These are phyloP conservation scores for Chaetomiaceae sp. DNA, from an alignment of 2,329 filamentous ascomycete genomes.

Conservation along the genomic window DNA sequence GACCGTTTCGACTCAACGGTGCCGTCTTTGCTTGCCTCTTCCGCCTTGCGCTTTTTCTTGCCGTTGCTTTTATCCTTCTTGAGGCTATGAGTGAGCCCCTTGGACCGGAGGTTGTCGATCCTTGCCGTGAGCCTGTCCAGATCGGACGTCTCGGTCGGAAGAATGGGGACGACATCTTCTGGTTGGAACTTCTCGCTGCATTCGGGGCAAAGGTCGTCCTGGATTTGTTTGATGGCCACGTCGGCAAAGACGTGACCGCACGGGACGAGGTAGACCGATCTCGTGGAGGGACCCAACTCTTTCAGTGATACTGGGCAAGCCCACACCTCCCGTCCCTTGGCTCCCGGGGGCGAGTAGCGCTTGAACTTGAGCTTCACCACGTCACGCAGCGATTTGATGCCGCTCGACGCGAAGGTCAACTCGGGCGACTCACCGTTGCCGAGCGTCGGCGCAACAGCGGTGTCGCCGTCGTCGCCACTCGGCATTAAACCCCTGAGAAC, in stretches of 20 bases:
- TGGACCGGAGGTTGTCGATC: slow-evolving; percentile 60
- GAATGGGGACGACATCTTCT: slow-evolving; percentile 75
- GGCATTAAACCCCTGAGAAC: slow-evolving; percentile 60
- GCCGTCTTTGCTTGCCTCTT: slow-evolving; percentile 36
- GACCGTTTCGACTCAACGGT: slow-evolving; percentile 31
- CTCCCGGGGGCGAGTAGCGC: slow-evolving; percentile 28
- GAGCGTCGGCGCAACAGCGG: slow-evolving; percentile 7
- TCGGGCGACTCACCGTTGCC: slow-evolving; percentile 25
- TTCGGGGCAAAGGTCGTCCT: slow-evolving; percentile 56
- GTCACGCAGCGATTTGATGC: slow-evolving; percentile 78
- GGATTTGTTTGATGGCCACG: slow-evolving; percentile 74
- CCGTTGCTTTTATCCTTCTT: slow-evolving; percentile 66
- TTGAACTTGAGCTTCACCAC: slow-evolving; percentile 81
- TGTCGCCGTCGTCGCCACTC: slow-evolving; percentile 42
- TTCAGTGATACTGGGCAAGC: slow-evolving; percentile 86
- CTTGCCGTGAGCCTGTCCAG: slow-evolving; percentile 60
- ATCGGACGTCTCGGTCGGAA: slow-evolving; percentile 66
- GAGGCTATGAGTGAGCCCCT: slow-evolving; percentile 75
- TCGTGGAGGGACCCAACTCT: slow-evolving; percentile 70
- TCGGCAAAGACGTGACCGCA: slow-evolving; percentile 95
- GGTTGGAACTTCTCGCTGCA: slow-evolving; percentile 67
- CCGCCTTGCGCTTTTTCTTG: slow-evolving; percentile 70
- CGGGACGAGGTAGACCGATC: slow-evolving; percentile 83
- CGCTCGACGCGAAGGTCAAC: slow-evolving; percentile 40
- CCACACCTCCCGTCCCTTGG: slow-evolving; percentile 53